phyloP scores from a whole-genome alignment of 768 basidiomycete genomes.

The Mycena crocata region DNA sequence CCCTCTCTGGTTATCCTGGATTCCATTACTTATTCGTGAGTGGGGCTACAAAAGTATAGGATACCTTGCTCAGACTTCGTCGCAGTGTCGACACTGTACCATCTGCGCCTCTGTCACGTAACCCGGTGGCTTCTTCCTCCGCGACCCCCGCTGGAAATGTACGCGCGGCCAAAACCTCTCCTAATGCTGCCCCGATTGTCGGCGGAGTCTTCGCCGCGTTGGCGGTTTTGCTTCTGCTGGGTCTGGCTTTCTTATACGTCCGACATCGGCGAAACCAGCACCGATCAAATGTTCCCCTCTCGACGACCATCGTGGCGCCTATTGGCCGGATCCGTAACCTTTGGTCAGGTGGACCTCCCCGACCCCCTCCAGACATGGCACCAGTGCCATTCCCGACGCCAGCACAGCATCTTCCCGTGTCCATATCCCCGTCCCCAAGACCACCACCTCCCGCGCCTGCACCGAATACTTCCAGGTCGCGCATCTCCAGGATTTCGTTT shows the following conservation, averaged over 20 bases:
- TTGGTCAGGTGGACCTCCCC: slow-evolving; percentile 10
- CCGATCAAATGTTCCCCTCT: slow-evolving; percentile 27
- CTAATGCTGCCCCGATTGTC: slow-evolving; percentile 37
- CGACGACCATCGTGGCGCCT: slow-evolving; percentile 9
- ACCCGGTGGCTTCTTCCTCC: neutral
- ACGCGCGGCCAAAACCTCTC: neutral
- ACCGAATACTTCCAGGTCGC: slow-evolving; percentile 15
- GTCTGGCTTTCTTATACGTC: slow-evolving; percentile 35
- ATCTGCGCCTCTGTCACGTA: too few relatives aligned
- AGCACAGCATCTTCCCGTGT: neutral
- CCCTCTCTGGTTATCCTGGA: slow-evolving; percentile 30
- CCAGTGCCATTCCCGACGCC: slow-evolving; percentile 30
- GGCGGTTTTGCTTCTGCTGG: slow-evolving; percentile 37
- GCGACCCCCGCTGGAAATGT: neutral
- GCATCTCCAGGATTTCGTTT: slow-evolving; percentile 40
- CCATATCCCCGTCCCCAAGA: slow-evolving; percentile 4
- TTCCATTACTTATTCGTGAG: slow-evolving; percentile 31
- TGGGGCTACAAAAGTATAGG: neutral
- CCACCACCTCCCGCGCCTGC: slow-evolving; percentile 5
- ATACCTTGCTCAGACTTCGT: neutral
- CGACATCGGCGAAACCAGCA: slow-evolving; percentile 34
- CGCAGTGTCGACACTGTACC: neutral
- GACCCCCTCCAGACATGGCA: slow-evolving; percentile 31
- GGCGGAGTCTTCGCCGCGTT: slow-evolving; percentile 45
- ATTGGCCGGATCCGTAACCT: slow-evolving; percentile 7